phyloP scores from a whole-genome alignment of 805 yeast genomes.

The Myxozyma vanderwaltii region DNA sequence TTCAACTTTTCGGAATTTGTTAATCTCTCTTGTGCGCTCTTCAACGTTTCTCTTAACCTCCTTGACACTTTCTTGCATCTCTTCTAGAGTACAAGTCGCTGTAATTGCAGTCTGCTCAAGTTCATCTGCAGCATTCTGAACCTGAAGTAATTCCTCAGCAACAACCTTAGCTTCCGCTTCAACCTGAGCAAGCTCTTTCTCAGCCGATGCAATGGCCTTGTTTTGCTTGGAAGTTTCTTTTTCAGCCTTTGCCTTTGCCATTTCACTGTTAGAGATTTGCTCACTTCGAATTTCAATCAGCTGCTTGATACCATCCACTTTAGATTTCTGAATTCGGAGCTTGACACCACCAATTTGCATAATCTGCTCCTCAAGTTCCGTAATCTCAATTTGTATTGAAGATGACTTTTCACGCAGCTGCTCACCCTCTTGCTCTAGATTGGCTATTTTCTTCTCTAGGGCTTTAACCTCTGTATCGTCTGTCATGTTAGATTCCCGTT shows the following conservation, averaged over 20 bases:
- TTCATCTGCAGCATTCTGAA: slow-evolving; percentile 42
- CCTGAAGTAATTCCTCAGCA: slow-evolving; percentile 42
- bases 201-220: slow-evolving; percentile 51
- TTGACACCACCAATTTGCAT: slow-evolving; percentile 91
- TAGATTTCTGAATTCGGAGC: slow-evolving; percentile 74
- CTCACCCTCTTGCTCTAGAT: slow-evolving; percentile 46
- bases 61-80: slow-evolving; percentile 39
- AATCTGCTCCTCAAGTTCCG: slow-evolving; percentile 68
- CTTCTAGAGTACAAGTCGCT: slow-evolving; percentile 30
- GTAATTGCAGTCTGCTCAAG: slow-evolving; percentile 34
- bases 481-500: slow-evolving; percentile 19
- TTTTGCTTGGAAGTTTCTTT: slow-evolving; percentile 62
- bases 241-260: slow-evolving; percentile 60
- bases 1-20: slow-evolving; percentile 63
- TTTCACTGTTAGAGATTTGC: slow-evolving; percentile 58
- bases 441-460: slow-evolving; percentile 11
- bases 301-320: slow-evolving; percentile 73
- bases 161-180: slow-evolving; percentile 45
- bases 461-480: slow-evolving; percentile 45
- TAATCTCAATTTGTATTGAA: slow-evolving; percentile 59
- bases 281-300: slow-evolving; percentile 61
- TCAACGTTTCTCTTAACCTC: slow-evolving; percentile 47
- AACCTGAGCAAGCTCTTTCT: slow-evolving; percentile 49
- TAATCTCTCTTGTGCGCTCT: slow-evolving; percentile 49
- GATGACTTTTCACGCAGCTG: slow-evolving; percentile 56